Evolutionary conservation across 1,284 basidiomycete genomes (phyloP).

Genomic region (Rhodotorula glutinis): DNA sequence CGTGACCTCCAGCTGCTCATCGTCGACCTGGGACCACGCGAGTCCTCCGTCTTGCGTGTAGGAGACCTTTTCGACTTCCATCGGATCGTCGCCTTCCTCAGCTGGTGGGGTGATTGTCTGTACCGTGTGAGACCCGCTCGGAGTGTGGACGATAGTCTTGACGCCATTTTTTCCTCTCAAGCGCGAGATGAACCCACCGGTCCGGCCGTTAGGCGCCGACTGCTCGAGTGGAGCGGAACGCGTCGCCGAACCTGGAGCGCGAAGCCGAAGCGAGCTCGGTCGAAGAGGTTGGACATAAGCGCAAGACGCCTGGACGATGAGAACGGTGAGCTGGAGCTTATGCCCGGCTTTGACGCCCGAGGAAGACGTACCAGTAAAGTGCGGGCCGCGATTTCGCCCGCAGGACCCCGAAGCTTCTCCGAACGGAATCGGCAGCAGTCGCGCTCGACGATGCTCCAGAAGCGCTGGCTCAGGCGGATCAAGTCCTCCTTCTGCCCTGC

Average conservation of each 20-base stretch:
- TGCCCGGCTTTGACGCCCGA: too few relatives aligned
- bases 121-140: neutral
- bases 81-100: neutral
- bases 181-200: too few relatives aligned
- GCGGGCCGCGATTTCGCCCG: conserved; percentile 15
- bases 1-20: neutral
- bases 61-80: conserved; percentile 5
- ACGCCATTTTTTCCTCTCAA: too few relatives aligned
- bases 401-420: conserved; percentile 8
- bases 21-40: conserved; percentile 8
- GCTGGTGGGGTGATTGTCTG: neutral
- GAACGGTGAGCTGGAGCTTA: neutral
- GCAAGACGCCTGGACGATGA: conserved; percentile 20
- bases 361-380: conserved; percentile 12
- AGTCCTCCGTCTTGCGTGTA: conserved; percentile 10
- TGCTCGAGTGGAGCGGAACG: too few relatives aligned
- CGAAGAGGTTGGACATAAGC: conserved; percentile 26
- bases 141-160: neutral
- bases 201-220: too few relatives aligned
- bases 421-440: neutral
- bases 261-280: neutral
- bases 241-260: too few relatives aligned
- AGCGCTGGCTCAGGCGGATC: conserved; percentile 8
- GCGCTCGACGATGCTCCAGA: conserved; percentile 15
- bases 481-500: conserved; percentile 27